These are phyloP conservation scores for Hypoxylon fragiforme DNA, from an alignment of 495 filamentous ascomycete genomes.

Conservation along the genomic window DNA sequence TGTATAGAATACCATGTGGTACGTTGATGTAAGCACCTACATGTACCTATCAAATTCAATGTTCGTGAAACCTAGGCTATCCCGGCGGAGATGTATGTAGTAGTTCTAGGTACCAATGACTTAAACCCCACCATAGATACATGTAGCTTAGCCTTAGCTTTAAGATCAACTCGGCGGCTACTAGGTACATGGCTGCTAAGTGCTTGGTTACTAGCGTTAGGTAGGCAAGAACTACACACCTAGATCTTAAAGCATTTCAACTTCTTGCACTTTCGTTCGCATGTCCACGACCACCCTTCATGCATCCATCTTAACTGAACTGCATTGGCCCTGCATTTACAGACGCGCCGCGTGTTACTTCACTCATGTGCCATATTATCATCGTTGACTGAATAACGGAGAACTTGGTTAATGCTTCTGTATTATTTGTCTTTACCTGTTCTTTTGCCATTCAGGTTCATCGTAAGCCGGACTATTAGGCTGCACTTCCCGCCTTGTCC, in stretches of 20 bases:
- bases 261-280: slow-evolving; percentile 15
- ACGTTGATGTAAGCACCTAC: too few relatives aligned
- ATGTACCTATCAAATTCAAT: too few relatives aligned
- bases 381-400: slow-evolving; percentile 4
- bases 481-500: slow-evolving; percentile 9
- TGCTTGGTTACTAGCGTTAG: too few relatives aligned
- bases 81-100: too few relatives aligned
- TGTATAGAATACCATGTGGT: too few relatives aligned
- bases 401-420: too few relatives aligned
- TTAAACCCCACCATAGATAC: slow-evolving; percentile 5
- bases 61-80: too few relatives aligned
- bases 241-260: too few relatives aligned
- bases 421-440: too few relatives aligned
- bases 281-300: slow-evolving; percentile 14
- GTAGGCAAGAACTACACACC: too few relatives aligned
- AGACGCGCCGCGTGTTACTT: slow-evolving; percentile 35
- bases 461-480: slow-evolving; percentile 11
- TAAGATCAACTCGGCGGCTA: slow-evolving; percentile 26
- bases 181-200: too few relatives aligned
- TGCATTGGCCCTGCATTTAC: slow-evolving; percentile 11
- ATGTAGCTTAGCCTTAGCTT: too few relatives aligned
- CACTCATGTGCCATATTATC: slow-evolving; percentile 26
- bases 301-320: slow-evolving; percentile 7
- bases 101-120: not conserved
- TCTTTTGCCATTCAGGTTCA: not conserved